Evolutionary conservation across 2,329 filamentous ascomycete species (phyloP), one percentile per base, ranked within the genome.

Genomic region (Ramularia collo-cygni): DNA sequence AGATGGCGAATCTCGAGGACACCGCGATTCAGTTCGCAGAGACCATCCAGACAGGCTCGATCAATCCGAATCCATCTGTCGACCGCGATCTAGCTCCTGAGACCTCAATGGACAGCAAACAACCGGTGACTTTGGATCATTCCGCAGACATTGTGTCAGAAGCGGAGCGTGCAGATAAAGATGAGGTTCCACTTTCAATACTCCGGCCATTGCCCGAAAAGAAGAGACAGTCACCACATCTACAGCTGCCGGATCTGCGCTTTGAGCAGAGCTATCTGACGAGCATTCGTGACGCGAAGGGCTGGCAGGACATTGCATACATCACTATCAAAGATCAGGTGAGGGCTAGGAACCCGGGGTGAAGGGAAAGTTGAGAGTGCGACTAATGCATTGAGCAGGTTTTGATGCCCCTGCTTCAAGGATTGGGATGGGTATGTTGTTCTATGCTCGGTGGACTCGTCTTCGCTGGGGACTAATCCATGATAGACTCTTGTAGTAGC

Each of bases 211-310:
- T 66, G 6, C 68, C 69, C n/a, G 78, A 33, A 63, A 70, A 40
- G 67, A 54, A 40, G 75, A 95, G 58, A 88, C 89, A 33, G 26
- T 45, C 50, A 15, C 35, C 29, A 28, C 47, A 50, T 35, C 31
- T 52, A 28, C 78, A 78, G 3, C 61, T 83, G 33, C 79, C 79
- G 3, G 92, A 98, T 67, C 70, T 98, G 51, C 79, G 92, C 30
- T 96, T 96, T 66, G 92, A 98, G 68, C 92, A 98, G 74, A 95
- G 89, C 72, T 98, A 98, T 64, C 75, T 98, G 40, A 83, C 85
- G 55, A 94, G 88, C 66, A 84, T 98, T 53, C 77, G 82, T 50
- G 73, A 78, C 40, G 87, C 88, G 26, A 77, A 92, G 51, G 80
- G 78, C 16, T 89, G 81, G 79, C 81, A 83, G 69, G 78, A 79